These are phyloP conservation scores for Silene latifolia DNA, from an alignment of 148 eudicot genomes.

Conservation along the genomic window DNA sequence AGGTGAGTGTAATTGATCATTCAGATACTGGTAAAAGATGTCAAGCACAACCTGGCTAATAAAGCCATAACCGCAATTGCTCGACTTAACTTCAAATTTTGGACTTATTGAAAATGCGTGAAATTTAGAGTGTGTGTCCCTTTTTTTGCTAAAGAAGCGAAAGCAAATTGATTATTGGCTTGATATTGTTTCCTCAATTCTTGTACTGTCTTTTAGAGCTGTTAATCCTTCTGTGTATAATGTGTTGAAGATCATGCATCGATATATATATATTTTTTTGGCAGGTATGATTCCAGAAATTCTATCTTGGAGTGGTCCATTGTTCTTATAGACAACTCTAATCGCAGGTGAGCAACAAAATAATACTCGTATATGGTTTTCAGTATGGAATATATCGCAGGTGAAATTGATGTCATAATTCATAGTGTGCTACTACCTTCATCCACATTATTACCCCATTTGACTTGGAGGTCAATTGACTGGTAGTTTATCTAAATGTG, in stretches of 20 bases:
- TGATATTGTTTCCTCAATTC: neutral
- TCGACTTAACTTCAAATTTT: neutral
- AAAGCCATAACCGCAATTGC: neutral
- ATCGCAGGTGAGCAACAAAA: conserved; percentile 63
- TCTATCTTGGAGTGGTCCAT: conserved; percentile 92
- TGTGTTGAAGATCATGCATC: neutral
- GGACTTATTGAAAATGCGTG: neutral
- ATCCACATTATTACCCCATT: neutral
- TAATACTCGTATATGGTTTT: conserved; percentile 1
- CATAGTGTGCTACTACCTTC: neutral
- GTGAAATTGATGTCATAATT: neutral
- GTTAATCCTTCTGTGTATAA: neutral
- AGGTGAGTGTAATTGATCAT: conserved; percentile 40
- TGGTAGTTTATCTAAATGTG: neutral
- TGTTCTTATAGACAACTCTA: conserved; percentile 78
- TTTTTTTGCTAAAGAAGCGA: neutral
- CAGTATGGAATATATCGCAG: neutral
- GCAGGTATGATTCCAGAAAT: conserved; percentile 87
- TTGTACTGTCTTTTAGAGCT: neutral
- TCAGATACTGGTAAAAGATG: neutral
- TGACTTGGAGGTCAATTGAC: neutral
- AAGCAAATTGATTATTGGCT: neutral
- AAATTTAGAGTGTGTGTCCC: neutral
- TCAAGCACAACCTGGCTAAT: conserved; percentile 1
- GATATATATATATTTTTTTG: neutral